Conservation (phyloP, 768 basidiomycete genomes). For the Cubamyces sp. region DNA sequence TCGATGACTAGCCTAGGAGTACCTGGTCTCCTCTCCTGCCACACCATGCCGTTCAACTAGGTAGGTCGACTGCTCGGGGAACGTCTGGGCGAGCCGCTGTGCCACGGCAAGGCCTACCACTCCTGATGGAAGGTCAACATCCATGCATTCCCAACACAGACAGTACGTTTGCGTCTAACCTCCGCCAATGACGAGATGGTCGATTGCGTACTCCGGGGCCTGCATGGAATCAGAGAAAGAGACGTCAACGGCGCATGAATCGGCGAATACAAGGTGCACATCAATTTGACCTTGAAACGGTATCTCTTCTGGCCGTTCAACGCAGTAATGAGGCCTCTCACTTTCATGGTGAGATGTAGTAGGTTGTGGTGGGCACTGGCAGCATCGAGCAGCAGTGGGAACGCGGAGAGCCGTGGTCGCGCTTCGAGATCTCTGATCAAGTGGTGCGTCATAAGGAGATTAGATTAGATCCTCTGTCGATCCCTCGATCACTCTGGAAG, state of each 20-base stretch:
- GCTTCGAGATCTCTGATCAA: constrained; percentile 6
- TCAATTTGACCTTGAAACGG: constrained; percentile 57
- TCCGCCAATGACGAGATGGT: constrained; percentile 88
- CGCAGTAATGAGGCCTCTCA: constrained; percentile 59
- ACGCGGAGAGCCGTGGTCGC: not conserved
- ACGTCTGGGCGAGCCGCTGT: constrained; percentile 65
- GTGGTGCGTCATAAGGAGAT: constrained; percentile 8
- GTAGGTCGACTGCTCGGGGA: constrained; percentile 71
- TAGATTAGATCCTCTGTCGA: constrained; percentile 20
- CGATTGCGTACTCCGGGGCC: constrained; percentile 73
- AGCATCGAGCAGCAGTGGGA: not conserved
- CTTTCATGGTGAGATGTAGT: constrained; percentile 31
- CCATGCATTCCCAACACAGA: no score
- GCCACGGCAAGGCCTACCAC: constrained; percentile 88
- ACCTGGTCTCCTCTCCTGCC: constrained; percentile 90
- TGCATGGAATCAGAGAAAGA: constrained; percentile 30
- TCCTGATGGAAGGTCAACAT: constrained; percentile 44
- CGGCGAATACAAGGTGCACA: not conserved
- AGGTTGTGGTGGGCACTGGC: not conserved
- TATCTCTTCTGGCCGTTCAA: constrained; percentile 64
- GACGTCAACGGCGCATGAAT: not conserved
- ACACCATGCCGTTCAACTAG: constrained; percentile 77
- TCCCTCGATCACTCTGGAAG: constrained; percentile 11
- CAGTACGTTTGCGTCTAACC: constrained; percentile 46
- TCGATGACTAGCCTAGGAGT: constrained; percentile 16